Conservation (phyloP, 1,284 basidiomycete species). For the Trichosporon coremiiforme region DNA sequence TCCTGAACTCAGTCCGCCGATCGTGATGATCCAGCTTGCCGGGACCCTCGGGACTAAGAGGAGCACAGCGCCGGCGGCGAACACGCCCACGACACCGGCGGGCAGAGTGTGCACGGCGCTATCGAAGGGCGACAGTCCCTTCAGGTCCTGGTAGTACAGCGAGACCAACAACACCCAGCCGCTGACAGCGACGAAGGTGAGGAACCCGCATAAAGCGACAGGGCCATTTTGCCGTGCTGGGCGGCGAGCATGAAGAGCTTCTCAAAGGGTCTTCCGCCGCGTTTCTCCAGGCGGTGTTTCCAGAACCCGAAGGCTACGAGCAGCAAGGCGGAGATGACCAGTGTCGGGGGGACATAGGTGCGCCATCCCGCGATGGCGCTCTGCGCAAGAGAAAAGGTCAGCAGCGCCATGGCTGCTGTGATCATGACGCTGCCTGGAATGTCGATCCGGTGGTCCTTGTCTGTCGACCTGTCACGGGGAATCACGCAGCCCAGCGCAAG, state of each 20-base stretch:
- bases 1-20: conserved; percentile 36
- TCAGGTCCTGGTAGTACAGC: conserved; percentile 38
- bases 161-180: conserved; percentile 38
- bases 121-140: conserved; percentile 30
- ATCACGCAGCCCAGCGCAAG: conserved; percentile 41
- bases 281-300: conserved; percentile 37
- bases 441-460: conserved; percentile 36
- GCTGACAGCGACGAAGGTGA: conserved; percentile 35
- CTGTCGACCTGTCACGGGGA: conserved; percentile 34
- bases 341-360: conserved; percentile 41
- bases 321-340: conserved; percentile 41
- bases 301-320: conserved; percentile 44
- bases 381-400: conserved; percentile 42
- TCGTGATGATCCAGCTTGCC: conserved; percentile 37
- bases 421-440: conserved; percentile 41
- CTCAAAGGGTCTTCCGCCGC: conserved; percentile 36
- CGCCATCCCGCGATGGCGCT: conserved; percentile 40
- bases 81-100: conserved; percentile 38
- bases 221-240: conserved; percentile 35
- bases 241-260: conserved; percentile 39
- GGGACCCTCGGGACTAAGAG: conserved; percentile 36
- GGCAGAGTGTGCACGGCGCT: conserved; percentile 36
- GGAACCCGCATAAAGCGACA: conserved; percentile 37
- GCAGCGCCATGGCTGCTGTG: conserved; percentile 39
- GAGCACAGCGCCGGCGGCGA: conserved; percentile 35